Evolutionary conservation across 2,329 filamentous ascomycete species (phyloP), one percentile per base, ranked within the genome.

Genomic region (Metarhizium sp.): DNA sequence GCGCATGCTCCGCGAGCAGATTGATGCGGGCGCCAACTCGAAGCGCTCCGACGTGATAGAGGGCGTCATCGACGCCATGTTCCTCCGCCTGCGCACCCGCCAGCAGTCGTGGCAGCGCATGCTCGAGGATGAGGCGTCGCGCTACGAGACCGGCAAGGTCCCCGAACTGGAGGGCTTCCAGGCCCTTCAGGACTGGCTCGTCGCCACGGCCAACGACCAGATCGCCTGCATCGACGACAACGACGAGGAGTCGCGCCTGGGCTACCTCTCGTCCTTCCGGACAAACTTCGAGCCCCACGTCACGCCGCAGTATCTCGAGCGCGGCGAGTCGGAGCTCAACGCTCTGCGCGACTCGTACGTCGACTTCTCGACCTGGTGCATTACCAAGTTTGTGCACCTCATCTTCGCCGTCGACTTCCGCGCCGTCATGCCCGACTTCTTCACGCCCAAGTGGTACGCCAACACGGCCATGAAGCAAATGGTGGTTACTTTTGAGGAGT

Each of bases 201-300:
- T 99, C 53, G 92, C 94, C 49, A 90, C 95, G 56, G 94, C 95
- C 62, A 99, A 99, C 73, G 94, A 99, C 73, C 94, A 99, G 71
- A 97, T 99, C 68, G 92, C 92, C 55, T 96, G 91, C 71, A 96
- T 99, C 65, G 94, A 97, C 69, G 95, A 97, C 66, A 87, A 87
- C 61, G 87, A 90, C 58, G 87, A 89, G 53, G 83, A 85, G 53
- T 83, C 82, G 57, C 84, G 87, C 36, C 76, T 88, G 30, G 89
- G 88, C 34, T 96, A 96, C 73, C 80, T 97, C 51, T 86, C 89
- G 4, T 86, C 87, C 64, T 96, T 96, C 81, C 85, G 85, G 62
- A 83, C 86, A 62, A 90, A 94, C 65, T 87, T 95, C 66, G 87
- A 90, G 67, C 79, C 88, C 2, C 77, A 94, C 38, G 88, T 96